Percentiles rank a stretch among this genome's conserved stretches.
phyloP scores from a whole-genome alignment of 1,284 basidiomycete genomes.

The Rhodotorula sp. region DNA sequence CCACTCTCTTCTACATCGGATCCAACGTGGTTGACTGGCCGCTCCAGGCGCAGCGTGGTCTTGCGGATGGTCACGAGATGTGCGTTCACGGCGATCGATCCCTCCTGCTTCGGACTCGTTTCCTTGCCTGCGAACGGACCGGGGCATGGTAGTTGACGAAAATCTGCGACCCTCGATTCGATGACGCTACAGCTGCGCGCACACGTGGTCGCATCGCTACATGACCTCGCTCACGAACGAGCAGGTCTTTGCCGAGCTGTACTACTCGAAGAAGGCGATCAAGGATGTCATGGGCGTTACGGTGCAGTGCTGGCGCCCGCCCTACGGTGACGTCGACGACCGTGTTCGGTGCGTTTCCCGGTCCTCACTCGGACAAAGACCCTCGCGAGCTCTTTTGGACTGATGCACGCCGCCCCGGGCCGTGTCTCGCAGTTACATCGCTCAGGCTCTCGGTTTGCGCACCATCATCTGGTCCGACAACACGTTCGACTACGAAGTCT shows the following conservation, averaged over 20 bases:
- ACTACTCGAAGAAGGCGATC: constrained; percentile 56
- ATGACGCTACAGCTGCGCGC: constrained; percentile 13
- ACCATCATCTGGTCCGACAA: constrained; percentile 56
- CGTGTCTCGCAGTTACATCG: constrained; percentile 50
- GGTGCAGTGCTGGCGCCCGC: constrained; percentile 48
- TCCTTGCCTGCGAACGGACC: neutral
- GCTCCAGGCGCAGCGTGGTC: constrained; percentile 55
- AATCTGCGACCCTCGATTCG: neutral
- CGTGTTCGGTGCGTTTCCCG: neutral
- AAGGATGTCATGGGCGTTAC: constrained; percentile 56
- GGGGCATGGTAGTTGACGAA: no score
- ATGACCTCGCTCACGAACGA: constrained; percentile 55
- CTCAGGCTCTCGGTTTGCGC: constrained; percentile 53
- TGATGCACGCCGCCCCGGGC: no score
- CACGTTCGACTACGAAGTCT: constrained; percentile 42
- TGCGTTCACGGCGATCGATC: neutral
- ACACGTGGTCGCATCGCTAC: constrained; percentile 36
- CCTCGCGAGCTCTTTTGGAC: no score
- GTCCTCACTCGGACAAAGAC: no score
- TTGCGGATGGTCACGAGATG: constrained; percentile 51
- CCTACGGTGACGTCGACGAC: constrained; percentile 44
- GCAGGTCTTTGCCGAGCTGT: constrained; percentile 58
- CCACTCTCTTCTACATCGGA: constrained; percentile 51
- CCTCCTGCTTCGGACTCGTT: neutral
- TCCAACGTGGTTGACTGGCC: constrained; percentile 59